phyloP scores from a whole-genome alignment of 176 grass and related monocot species.

The Microstegium vimineum region DNA sequence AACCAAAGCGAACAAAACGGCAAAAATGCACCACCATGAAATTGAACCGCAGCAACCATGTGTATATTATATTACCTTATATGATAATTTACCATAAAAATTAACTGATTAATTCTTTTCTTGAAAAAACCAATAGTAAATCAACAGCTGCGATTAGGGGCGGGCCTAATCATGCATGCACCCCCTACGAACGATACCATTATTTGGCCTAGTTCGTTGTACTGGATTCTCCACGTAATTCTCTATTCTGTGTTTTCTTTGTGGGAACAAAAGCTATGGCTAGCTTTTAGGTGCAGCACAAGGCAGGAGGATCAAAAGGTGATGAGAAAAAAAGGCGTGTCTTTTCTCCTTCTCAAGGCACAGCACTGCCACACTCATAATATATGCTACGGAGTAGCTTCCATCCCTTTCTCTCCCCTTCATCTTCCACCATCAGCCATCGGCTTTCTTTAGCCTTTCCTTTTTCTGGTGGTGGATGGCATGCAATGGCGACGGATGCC shows the following conservation, averaged over 20 bases:
- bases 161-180: neutral
- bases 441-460: neutral
- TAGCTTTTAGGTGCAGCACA: slow-evolving; percentile 20
- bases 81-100: no score
- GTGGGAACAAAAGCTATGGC: slow-evolving; percentile 29
- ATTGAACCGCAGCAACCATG: no score
- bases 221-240: neutral
- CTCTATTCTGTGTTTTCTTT: slow-evolving; percentile 4
- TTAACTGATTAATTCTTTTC: no score
- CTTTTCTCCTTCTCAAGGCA: slow-evolving; percentile 27
- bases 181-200: neutral
- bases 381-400: no score
- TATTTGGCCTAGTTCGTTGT: neutral
- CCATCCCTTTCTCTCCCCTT: neutral
- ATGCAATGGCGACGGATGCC: neutral
- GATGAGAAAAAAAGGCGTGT: neutral
- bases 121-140: no score
- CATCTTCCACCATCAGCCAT: slow-evolving; percentile 18
- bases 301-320: slow-evolving; percentile 8
- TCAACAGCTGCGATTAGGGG: neutral
- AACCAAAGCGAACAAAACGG: no score
- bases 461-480: slow-evolving; percentile 15
- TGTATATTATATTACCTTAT: no score
- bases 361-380: neutral
- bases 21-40: no score